A percentile compares a stretch with the other conserved stretches of the same genome.
These are phyloP conservation scores for Artemisia annua DNA, from an alignment of 129 eudicot species.

Conservation along the genomic window DNA sequence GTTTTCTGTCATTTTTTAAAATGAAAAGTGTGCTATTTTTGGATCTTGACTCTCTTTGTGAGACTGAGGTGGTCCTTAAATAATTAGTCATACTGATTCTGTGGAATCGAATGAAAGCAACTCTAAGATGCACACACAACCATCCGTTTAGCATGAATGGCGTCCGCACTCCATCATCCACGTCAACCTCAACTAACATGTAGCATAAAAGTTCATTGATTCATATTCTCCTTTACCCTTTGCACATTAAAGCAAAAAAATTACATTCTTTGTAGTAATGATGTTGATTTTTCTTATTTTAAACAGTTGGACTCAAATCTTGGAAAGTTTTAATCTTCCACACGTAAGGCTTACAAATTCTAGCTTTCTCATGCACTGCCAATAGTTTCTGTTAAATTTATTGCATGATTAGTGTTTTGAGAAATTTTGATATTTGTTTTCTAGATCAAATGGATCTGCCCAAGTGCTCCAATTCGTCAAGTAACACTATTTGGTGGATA, in stretches of 20 bases:
- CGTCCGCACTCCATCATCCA: constrained; percentile 2
- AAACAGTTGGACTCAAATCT: constrained; percentile 76
- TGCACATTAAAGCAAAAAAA: too few species aligned
- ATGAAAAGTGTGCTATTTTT: too few species aligned
- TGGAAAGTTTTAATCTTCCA: constrained; percentile 67
- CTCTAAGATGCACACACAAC: constrained; percentile 11
- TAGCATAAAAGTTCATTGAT: background rate
- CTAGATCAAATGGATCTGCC: constrained; percentile 76
- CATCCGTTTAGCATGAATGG: constrained; percentile 19
- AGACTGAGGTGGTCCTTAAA: too few species aligned
- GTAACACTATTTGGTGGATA: constrained; percentile 67
- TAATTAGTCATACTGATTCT: too few species aligned
- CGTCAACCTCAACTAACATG: background rate
- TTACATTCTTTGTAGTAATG: too few species aligned
- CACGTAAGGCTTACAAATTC: constrained; percentile 45
- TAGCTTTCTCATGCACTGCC: constrained; percentile 16
- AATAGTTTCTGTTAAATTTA: background rate
- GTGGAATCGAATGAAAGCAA: constrained; percentile 14
- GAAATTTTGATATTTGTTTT: background rate
- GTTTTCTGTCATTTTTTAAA: constrained; percentile 7
- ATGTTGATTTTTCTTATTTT: too few species aligned
- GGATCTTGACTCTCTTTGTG: constrained; percentile 31
- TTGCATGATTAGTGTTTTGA: constrained; percentile 13
- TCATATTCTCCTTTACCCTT: too few species aligned
- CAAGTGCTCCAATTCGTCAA: constrained; percentile 85